Conservation (phyloP, 202 grass and related monocot genomes). For the Schoenoplectus triqueter region DNA sequence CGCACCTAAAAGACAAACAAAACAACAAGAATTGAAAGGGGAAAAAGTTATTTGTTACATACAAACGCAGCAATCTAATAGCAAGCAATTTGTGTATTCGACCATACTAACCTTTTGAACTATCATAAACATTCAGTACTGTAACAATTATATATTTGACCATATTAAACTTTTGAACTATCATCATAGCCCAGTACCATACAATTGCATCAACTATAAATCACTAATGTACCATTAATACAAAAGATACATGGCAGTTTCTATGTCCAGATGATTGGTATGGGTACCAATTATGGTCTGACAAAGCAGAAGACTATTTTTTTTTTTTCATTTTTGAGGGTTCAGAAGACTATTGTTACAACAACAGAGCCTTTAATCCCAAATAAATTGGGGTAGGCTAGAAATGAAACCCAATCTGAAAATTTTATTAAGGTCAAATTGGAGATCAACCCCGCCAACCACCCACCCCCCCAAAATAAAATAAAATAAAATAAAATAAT, state of each 20-base stretch:
- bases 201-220: neutral
- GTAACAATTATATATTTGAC: conserved; percentile 2
- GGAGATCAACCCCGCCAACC: neutral
- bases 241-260: neutral
- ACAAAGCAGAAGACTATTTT: neutral
- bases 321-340: neutral
- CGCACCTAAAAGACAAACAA: conserved; percentile 90
- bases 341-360: too few relatives aligned
- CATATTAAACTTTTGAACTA: neutral
- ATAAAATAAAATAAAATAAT: neutral
- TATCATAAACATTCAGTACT: neutral
- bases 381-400: too few relatives aligned
- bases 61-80: conserved; percentile 14
- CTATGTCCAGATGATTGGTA: neutral
- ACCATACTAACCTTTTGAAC: neutral
- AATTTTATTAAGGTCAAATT: neutral
- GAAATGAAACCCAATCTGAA: neutral
- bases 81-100: neutral
- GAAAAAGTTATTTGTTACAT: conserved; percentile 36
- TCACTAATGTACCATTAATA: conserved; percentile 6
- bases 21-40: conserved; percentile 36
- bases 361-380: too few relatives aligned
- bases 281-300: conserved; percentile 8
- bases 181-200: too few relatives aligned
- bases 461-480: neutral